phyloP scores from a whole-genome alignment of 2,329 filamentous ascomycete genomes.

The Paracoccidioides brasiliensis region DNA sequence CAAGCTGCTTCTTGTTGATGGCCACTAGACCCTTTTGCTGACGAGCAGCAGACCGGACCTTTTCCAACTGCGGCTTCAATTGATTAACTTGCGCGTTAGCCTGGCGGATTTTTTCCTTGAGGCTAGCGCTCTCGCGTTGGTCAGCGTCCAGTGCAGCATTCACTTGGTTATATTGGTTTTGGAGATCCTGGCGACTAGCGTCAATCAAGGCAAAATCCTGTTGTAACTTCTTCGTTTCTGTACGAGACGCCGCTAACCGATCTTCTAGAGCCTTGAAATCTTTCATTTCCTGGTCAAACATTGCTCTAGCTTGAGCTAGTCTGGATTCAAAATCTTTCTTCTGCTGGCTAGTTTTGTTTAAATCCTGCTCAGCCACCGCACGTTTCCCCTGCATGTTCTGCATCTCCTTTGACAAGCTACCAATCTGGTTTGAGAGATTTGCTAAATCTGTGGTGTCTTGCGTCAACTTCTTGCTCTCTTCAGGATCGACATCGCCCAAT shows the following conservation, averaged over 20 bases:
- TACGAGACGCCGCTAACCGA: constrained; percentile 59
- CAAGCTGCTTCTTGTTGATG: constrained; percentile 96
- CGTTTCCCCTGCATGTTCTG: constrained; percentile 82
- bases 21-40: constrained; percentile 94
- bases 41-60: constrained; percentile 77
- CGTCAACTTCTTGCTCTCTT: constrained; percentile 75
- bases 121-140: constrained; percentile 69
- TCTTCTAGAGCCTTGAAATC: constrained; percentile 76
- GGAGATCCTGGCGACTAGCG: constrained; percentile 65
- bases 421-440: constrained; percentile 91
- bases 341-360: constrained; percentile 68
- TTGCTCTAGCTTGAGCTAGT: constrained; percentile 66
- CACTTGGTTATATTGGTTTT: constrained; percentile 68
- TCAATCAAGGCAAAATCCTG: constrained; percentile 75
- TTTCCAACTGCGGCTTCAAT: constrained; percentile 83
- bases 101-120: constrained; percentile 78
- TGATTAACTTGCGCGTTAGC: constrained; percentile 72
- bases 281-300: constrained; percentile 89
- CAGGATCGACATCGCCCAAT: constrained; percentile 78
- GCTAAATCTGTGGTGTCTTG: constrained; percentile 85
- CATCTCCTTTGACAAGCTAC: constrained; percentile 83
- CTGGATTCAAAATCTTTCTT: constrained; percentile 89
- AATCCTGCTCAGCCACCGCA: constrained; percentile 61
- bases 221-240: constrained; percentile 73
- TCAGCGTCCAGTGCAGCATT: constrained; percentile 65